Evolutionary conservation across 768 basidiomycete species (phyloP).

Genomic region (Gautieria morchelliformis): DNA sequence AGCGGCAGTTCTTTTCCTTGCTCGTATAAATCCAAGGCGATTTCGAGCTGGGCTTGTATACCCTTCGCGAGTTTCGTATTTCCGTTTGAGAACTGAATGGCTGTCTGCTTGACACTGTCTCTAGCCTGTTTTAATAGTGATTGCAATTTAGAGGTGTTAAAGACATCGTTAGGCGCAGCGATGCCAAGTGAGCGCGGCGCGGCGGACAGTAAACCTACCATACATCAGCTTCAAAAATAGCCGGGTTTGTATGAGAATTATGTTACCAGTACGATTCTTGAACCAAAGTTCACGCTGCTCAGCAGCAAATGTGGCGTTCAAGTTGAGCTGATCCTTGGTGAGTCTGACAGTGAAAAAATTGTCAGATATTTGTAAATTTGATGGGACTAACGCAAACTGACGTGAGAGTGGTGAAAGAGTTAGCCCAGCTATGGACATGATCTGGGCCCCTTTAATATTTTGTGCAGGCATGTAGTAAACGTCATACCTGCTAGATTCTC

Average conservation of each 20-base stretch:
- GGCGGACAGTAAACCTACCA: constrained; percentile 6
- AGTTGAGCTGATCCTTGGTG: constrained; percentile 1
- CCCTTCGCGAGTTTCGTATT: constrained; percentile 9
- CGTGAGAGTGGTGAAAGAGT: constrained; percentile 8
- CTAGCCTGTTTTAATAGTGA: not conserved
- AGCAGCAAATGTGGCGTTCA: constrained; percentile 5
- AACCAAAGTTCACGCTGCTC: constrained; percentile 10
- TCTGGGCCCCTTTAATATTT: not conserved
- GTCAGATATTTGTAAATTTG: not conserved
- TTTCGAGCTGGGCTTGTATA: constrained; percentile 2
- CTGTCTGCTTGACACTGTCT: not conserved
- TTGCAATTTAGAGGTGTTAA: not conserved
- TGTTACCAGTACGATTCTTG: constrained; percentile 7
- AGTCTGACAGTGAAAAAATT: not conserved
- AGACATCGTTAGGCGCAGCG: constrained; percentile 7
- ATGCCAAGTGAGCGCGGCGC: constrained; percentile 8
- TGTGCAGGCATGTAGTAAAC: not conserved
- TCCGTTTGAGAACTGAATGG: constrained; percentile 7
- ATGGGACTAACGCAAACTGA: not conserved
- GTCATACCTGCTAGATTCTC: constrained; percentile 3
- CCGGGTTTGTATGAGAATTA: not conserved
- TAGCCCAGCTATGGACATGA: constrained; percentile 11
- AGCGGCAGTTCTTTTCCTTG: constrained; percentile 2
- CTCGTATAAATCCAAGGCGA: constrained; percentile 6
- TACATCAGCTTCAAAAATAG: not conserved